Evolutionary conservation across 352 stramenopile genomes (phyloP), one percentile per base, ranked within the genome.

Genomic region (Phytophthora pluvialis): DNA sequence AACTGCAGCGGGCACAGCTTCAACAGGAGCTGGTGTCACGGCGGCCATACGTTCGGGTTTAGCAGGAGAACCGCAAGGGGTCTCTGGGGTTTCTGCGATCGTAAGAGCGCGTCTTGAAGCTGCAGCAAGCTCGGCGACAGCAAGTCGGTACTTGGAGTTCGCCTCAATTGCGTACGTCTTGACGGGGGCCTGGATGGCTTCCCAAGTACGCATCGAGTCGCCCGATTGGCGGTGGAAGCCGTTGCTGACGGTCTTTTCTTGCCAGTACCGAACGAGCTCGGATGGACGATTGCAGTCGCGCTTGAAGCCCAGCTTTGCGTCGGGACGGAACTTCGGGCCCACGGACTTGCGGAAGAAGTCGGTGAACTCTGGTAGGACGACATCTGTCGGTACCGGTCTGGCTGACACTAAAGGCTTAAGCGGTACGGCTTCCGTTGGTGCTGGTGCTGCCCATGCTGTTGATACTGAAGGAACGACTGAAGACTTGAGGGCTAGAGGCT

Each of bases 121-220:
- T 8, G 69, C 63, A 16, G 83, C 67, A 32, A 90, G 72, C 59
- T 89, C 75, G 4, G 55, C 52, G 2, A 84, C 75, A 0, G 81
- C 81, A 1, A 89, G 65, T 43, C 72, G 38, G 64, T 92, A 92
- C 63, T 89, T 90, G 29, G 56, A 59, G 39, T 92, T 92, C 15
- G 72, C 73, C 35, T 90, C 83, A 39, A 92, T 90, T 3, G 81
- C 76, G 60, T 92, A 92, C 60, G 70, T 86, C 60, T 89, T 92
- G 25, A 92, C 74, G 2, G 80, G 81, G 1, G 81, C 83, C 52
- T 88, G 77, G 33, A 90, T 76, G 1, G 81, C 81, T 59, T 92
- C 81, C 83, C 83, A 92, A 26, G 83, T 90, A n/a, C 78, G 73
- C 83, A 89, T 89, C 12, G 32, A 59, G n/a, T 86, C 70, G 11